Conservation (phyloP, 2,329 filamentous ascomycete genomes). For the Diaporthe amygdali region DNA sequence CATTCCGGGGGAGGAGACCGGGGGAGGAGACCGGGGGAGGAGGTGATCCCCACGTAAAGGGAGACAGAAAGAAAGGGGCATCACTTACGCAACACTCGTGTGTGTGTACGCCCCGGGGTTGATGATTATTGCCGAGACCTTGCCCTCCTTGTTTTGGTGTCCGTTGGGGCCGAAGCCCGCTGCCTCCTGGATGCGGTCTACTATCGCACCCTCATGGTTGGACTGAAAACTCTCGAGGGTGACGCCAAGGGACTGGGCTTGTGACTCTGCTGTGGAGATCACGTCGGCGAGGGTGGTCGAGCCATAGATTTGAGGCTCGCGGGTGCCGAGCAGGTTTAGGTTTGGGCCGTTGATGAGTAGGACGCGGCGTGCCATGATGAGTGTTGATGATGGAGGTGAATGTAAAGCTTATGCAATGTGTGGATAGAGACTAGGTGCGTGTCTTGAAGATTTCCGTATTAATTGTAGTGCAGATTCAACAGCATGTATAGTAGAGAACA, state of each 20-base stretch:
- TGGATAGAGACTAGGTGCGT: background rate
- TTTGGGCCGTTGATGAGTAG: conserved; percentile 84
- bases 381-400: background rate
- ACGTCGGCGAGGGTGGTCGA: conserved; percentile 70
- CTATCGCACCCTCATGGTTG: conserved; percentile 77
- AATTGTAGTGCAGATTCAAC: background rate
- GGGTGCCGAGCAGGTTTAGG: conserved; percentile 77
- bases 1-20: background rate
- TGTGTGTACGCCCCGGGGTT: conserved; percentile 80
- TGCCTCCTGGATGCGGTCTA: conserved; percentile 75
- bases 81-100: conserved; percentile 65
- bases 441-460: background rate
- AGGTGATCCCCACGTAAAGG: background rate
- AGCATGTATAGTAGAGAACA: background rate
- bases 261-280: conserved; percentile 50
- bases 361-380: conserved; percentile 50
- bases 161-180: conserved; percentile 40
- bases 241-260: conserved; percentile 53
- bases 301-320: conserved; percentile 78
- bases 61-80: background rate
- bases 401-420: background rate
- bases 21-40: background rate
- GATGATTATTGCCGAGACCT: conserved; percentile 72
- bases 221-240: conserved; percentile 70
- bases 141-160: conserved; percentile 27